A percentile compares a stretch with the other conserved stretches of the same genome.
Conservation (phyloP, 768 basidiomycete genomes). For the Gloeopeniophorella convolvens region DNA sequence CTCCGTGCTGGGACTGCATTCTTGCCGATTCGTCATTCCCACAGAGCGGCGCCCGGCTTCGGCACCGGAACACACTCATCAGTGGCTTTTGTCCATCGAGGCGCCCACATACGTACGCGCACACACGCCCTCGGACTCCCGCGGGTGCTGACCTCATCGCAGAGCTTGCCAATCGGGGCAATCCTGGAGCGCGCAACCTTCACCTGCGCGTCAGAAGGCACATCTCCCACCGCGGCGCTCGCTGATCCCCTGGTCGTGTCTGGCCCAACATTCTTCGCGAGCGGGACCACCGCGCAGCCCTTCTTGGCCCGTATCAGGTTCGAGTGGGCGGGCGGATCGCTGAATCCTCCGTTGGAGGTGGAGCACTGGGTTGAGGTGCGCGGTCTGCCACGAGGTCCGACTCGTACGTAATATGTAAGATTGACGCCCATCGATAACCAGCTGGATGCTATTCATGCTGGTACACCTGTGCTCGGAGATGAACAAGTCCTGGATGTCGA, state of each 20-base stretch:
- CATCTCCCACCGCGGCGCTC: constrained; percentile 31
- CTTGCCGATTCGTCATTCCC: not conserved
- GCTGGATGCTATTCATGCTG: constrained; percentile 38
- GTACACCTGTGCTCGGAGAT: constrained; percentile 36
- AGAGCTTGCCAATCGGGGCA: constrained; percentile 33
- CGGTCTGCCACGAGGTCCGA: not conserved
- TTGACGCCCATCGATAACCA: constrained; percentile 15
- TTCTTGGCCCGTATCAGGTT: constrained; percentile 34
- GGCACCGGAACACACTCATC: constrained; percentile 32
- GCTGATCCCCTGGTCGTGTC: constrained; percentile 29
- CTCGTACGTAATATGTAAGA: not conserved
- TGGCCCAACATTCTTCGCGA: constrained; percentile 32
- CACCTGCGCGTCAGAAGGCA: constrained; percentile 30
- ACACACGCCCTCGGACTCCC: not conserved
- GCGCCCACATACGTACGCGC: constrained; percentile 43
- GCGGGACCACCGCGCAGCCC: constrained; percentile 11
- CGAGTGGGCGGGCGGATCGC: constrained; percentile 35
- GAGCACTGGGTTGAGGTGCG: constrained; percentile 50
- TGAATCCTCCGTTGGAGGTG: constrained; percentile 37
- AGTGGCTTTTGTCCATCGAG: constrained; percentile 40
- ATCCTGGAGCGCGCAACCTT: constrained; percentile 31
- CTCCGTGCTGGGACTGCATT: not conserved
- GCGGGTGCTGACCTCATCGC: not conserved
- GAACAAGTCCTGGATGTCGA: constrained; percentile 47
- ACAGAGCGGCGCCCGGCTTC: constrained; percentile 30